Base-by-base conservation (phyloP, 2,329 filamentous ascomycete species). In the Catunica adiposa region DNA sequence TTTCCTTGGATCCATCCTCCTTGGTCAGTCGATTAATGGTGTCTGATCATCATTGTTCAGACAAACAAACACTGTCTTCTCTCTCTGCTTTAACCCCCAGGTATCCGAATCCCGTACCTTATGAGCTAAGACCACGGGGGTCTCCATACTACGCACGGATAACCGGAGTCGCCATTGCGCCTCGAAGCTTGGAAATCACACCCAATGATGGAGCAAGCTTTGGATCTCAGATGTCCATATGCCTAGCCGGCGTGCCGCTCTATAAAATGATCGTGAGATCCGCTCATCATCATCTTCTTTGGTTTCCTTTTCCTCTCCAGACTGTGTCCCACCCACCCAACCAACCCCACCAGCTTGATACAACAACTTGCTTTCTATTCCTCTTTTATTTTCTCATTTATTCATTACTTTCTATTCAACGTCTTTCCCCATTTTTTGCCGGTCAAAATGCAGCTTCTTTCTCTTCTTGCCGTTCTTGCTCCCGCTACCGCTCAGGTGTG, bases 391-490 rank as follows among this genome's bases (percentile, higher is more conserved):
- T 50, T 51, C 51, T n/a, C 46, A 15, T 20, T 34, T 50, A 51
- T 31, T 47, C 38, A 40, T 54, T 34, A 20, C 51, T 50, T 17
- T 55, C 29, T 34, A 11, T 34, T 34, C 5, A 34, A 34, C 29
- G n/a, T 34, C 29, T 34, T 5, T 34, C 29, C 29, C 11, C 11
- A 5, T n/a, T 20, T 48, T 60, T 52, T 58, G 38, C 44, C 25
- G 53, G 50, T 42, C 56, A 58, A 58, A 56, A 58, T 60, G 51
- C 56, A 52, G 34, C 48, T 53, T 46, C 47, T 65, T 66, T 61
- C 65, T 62, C 58, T 64, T 63, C 37, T 67, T 66, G 67, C 68
- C 66, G 42, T 57, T 15, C n/a, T 31, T 38, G 57, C 55, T 26
- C 51, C 53, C 23, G 55, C 47, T 40, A 44, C 56, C 29, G 59